Evolutionary conservation across 108 stramenopile genomes (phyloP).

Genomic region (Hondaea fermentalgiana): DNA sequence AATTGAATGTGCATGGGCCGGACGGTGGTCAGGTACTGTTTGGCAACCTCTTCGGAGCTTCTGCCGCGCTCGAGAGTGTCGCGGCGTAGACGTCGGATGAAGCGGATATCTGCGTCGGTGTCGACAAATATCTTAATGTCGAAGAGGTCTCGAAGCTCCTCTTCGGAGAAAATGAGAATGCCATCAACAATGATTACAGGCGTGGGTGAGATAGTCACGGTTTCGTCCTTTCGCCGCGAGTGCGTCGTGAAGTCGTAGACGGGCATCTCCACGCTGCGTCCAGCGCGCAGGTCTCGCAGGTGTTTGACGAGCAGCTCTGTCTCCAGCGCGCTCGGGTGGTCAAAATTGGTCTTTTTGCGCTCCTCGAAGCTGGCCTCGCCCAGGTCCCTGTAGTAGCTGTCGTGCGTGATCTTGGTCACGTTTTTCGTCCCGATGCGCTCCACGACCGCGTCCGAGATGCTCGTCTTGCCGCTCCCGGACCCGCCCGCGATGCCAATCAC

Average conservation of each 20-base stretch:
- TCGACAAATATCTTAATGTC: constrained; percentile 30
- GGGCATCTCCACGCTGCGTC: constrained; percentile 8
- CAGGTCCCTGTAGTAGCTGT: constrained; percentile 22
- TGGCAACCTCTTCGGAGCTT: background rate
- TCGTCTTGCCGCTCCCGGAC: constrained; percentile 10
- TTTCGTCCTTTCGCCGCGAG: background rate
- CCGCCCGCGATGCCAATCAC: constrained; percentile 31
- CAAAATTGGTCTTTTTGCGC: constrained; percentile 26
- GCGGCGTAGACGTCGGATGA: constrained; percentile 19
- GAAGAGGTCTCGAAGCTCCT: background rate
- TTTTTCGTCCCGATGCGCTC: constrained; percentile 4
- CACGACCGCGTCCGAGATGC: constrained; percentile 14
- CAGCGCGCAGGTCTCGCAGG: background rate
- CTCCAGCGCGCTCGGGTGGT: constrained; percentile 29
- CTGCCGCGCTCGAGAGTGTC: constrained; percentile 25
- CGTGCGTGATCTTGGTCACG: constrained; percentile 14
- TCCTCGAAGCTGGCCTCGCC: background rate
- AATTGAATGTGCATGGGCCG: constrained; percentile 22
- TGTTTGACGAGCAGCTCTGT: background rate
- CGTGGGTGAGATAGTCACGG: background rate
- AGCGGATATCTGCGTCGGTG: constrained; percentile 26
- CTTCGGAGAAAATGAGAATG: constrained; percentile 4
- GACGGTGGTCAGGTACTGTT: constrained; percentile 23
- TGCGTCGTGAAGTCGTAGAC: constrained; percentile 34
- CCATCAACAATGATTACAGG: constrained; percentile 27